phyloP scores from a whole-genome alignment of 345 rosid genomes.

The Ceriops zippeliana region DNA sequence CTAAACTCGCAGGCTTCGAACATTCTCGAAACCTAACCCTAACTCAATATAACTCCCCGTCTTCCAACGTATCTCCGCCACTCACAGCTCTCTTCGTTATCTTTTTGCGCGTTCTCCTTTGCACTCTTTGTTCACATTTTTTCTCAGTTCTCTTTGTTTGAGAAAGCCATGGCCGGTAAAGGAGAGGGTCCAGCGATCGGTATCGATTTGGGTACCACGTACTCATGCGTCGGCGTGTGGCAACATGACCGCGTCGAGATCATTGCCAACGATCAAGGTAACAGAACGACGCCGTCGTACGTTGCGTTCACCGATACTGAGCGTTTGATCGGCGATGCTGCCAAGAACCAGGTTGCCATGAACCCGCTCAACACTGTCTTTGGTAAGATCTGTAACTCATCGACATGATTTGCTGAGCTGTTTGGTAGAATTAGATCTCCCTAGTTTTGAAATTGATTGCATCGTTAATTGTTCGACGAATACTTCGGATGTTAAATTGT shows the following conservation, averaged over 20 bases:
- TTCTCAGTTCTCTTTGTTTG: constrained; percentile 6
- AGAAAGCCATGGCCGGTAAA: constrained; percentile 52
- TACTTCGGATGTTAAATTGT: not conserved
- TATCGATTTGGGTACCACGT: constrained; percentile 68
- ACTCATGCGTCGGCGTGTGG: constrained; percentile 79
- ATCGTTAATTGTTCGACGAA: not conserved
- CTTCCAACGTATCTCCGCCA: not conserved
- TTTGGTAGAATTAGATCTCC: constrained; percentile 20
- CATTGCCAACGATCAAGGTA: constrained; percentile 73
- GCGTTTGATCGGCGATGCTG: constrained; percentile 74
- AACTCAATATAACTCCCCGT: not conserved
- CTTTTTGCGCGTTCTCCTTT: not conserved
- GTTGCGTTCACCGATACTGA: constrained; percentile 64
- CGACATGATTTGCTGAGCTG: constrained; percentile 14
- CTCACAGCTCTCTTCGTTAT: not conserved
- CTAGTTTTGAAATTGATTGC: not conserved
- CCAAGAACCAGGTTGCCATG: constrained; percentile 84
- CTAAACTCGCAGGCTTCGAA: not conserved
- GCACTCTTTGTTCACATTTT: not conserved
- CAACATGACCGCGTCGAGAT: constrained; percentile 78
- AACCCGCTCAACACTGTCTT: constrained; percentile 68
- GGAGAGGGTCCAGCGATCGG: constrained; percentile 83
- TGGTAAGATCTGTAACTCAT: constrained; percentile 34
- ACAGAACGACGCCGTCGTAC: constrained; percentile 68
- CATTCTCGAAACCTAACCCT: constrained; percentile 3